phyloP scores from a whole-genome alignment of 345 rosid species.

The Boechera retrofracta region DNA sequence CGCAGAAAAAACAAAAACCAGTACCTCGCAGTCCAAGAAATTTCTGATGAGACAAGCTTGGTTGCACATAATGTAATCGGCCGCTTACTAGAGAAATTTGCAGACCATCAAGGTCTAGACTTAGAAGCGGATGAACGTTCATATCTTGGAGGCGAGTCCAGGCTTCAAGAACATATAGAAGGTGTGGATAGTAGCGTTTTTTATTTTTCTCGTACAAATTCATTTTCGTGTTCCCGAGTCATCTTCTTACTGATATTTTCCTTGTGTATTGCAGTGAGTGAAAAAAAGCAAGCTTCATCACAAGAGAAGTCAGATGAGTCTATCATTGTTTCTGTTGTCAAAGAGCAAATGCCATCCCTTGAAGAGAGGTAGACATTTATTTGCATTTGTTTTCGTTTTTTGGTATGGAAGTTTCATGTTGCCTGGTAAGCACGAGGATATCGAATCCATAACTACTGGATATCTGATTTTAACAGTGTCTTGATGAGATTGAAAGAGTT shows the following conservation, averaged over 20 bases:
- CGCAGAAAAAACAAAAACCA: constrained; percentile 46
- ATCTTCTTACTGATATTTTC: not conserved
- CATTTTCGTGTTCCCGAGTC: not conserved
- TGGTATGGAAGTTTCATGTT: not conserved
- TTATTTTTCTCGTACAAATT: not conserved
- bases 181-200: constrained; percentile 40
- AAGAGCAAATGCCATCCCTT: constrained; percentile 55
- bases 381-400: constrained; percentile 3
- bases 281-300: constrained; percentile 34
- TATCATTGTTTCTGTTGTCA: constrained; percentile 37
- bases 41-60: constrained; percentile 71
- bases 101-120: constrained; percentile 50
- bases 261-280: constrained; percentile 41
- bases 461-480: constrained; percentile 47
- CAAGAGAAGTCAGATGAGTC: constrained; percentile 41
- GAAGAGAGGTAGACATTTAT: constrained; percentile 53
- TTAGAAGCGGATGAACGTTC: constrained; percentile 46
- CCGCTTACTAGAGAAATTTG: constrained; percentile 55
- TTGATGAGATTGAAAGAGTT: constrained; percentile 52
- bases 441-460: not conserved
- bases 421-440: not conserved
- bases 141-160: constrained; percentile 57
- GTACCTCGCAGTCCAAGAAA: constrained; percentile 76
- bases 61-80: constrained; percentile 75
- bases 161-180: constrained; percentile 47